Base-by-base conservation (phyloP, 371 early-diverging fungal genomes). In the Dinochytrium kinnereticum region DNA sequence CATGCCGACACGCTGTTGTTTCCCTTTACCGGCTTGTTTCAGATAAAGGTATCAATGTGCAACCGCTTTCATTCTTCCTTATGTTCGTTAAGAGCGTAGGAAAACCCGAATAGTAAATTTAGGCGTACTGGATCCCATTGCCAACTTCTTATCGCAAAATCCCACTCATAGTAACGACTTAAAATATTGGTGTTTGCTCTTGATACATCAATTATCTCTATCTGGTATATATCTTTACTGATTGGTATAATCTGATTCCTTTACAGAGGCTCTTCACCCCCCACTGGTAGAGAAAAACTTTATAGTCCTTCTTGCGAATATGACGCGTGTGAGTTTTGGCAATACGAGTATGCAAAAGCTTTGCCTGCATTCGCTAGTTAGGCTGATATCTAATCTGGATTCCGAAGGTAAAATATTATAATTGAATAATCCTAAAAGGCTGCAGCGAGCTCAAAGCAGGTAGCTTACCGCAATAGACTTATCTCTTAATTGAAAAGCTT, bases 341-440 rank as follows among this genome's bases (percentile, higher is more conserved):
- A 94, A 93, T 66, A 88, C 91, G 15, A 92, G 88, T 59, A 91
- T 93, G 92, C 94, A 93, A 24, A 92, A 92, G 72, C 86, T 92
- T 13, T 93, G 93, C 76, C 80, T 94, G 75, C 93, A 94, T 75
- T 86, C 92, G 39, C 80, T 94, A 37, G 93, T 94, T 0, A 86
- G 94, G n/a, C 78, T 94, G 37, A 79, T 93, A 2, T 86, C 91
- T 1, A 88, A 83, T 55, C 82, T 92, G 55, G 89, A 87, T 39
- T 76, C 78, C 13, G 61, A 73, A 65, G 82, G 86, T 84, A 55
- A 1, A n/a, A 26, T 50, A 28, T 59, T 21, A 7, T 30, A 7
- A 34, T 71, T 26, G 24, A n/a, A 2, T 33, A n/a, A n/a, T 68
- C 51, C 0, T 1, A 5, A 68, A 7, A n/a, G 44, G 57, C 37